Evolutionary conservation across 1,284 basidiomycete genomes (phyloP).

Genomic region (Pascua sp.): DNA sequence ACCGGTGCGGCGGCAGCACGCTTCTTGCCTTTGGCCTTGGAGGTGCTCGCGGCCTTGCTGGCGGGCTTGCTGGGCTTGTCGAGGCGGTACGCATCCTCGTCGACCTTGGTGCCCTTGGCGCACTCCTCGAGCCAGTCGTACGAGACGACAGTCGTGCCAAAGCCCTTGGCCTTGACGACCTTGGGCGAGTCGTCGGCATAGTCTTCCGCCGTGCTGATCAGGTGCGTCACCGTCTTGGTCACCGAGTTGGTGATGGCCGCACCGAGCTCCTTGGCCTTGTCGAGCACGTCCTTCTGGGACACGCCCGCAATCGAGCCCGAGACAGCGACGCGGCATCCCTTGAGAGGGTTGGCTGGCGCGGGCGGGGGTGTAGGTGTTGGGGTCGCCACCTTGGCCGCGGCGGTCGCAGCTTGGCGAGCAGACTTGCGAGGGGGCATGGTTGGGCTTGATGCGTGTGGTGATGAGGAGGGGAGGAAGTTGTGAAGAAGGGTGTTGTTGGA

Average conservation of each 20-base stretch:
- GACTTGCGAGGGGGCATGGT: not conserved
- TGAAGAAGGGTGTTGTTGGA: no score
- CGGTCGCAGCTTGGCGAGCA: no score
- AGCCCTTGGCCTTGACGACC: not conserved
- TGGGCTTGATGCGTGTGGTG: no score
- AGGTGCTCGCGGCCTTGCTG: not conserved
- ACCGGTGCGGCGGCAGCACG: slow-evolving; percentile 2
- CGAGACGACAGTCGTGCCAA: slow-evolving; percentile 5
- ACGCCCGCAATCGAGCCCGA: slow-evolving; percentile 9
- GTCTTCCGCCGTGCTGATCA: slow-evolving; percentile 8
- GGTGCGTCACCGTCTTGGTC: slow-evolving; percentile 16
- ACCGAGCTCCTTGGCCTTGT: slow-evolving; percentile 10
- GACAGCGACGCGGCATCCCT: slow-evolving; percentile 8
- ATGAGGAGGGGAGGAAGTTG: no score
- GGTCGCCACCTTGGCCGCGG: not conserved
- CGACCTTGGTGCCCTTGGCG: not conserved
- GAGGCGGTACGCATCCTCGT: slow-evolving; percentile 5
- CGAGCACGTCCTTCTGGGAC: slow-evolving; percentile 1
- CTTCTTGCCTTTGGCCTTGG: slow-evolving; percentile 8
- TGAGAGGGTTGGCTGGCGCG: slow-evolving; percentile 4
- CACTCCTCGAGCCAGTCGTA: slow-evolving; percentile 14
- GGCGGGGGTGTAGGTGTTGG: not conserved
- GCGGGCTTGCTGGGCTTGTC: not conserved
- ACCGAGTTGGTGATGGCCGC: slow-evolving; percentile 4
- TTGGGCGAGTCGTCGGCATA: slow-evolving; percentile 1